Conservation (phyloP, 192 early-diverging fungal genomes). For the Linnemannia schmuckeri region DNA sequence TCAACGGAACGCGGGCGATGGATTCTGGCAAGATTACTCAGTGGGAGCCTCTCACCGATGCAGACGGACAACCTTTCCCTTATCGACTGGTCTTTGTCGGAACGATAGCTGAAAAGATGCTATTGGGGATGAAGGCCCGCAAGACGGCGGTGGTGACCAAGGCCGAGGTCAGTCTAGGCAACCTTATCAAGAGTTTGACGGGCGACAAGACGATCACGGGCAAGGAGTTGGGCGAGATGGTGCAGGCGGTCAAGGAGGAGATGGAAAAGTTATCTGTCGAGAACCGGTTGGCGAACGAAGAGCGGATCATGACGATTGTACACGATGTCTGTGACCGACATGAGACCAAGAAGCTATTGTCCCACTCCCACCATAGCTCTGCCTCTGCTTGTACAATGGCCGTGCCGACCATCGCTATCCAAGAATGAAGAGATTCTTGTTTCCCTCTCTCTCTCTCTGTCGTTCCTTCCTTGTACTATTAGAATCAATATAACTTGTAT, state of each 20-base stretch:
- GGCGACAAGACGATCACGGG: slow-evolving; percentile 22
- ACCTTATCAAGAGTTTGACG: slow-evolving; percentile 24
- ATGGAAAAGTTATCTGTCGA: slow-evolving; percentile 40
- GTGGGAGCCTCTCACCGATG: slow-evolving; percentile 16
- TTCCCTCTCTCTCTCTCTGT: not conserved
- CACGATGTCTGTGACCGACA: slow-evolving; percentile 37
- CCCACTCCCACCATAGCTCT: not conserved
- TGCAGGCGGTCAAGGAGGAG: slow-evolving; percentile 28
- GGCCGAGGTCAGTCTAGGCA: slow-evolving; percentile 28
- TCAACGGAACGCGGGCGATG: slow-evolving; percentile 27
- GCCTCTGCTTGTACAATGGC: not conserved
- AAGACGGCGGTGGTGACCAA: not conserved
- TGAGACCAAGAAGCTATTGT: slow-evolving; percentile 3
- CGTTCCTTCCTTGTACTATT: not conserved
- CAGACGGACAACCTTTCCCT: not conserved
- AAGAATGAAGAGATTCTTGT: not conserved
- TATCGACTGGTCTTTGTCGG: slow-evolving; percentile 35
- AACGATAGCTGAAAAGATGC: slow-evolving; percentile 33
- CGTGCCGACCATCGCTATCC: not conserved
- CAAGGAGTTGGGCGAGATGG: slow-evolving; percentile 22
- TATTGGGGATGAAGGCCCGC: slow-evolving; percentile 31
- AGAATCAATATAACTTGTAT: not conserved
- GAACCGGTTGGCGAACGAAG: slow-evolving; percentile 27
- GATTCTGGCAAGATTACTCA: slow-evolving; percentile 29
- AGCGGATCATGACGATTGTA: slow-evolving; percentile 35